Conservation (phyloP, 1,139 yeast genomes). For the Candida tetrigidarum region DNA sequence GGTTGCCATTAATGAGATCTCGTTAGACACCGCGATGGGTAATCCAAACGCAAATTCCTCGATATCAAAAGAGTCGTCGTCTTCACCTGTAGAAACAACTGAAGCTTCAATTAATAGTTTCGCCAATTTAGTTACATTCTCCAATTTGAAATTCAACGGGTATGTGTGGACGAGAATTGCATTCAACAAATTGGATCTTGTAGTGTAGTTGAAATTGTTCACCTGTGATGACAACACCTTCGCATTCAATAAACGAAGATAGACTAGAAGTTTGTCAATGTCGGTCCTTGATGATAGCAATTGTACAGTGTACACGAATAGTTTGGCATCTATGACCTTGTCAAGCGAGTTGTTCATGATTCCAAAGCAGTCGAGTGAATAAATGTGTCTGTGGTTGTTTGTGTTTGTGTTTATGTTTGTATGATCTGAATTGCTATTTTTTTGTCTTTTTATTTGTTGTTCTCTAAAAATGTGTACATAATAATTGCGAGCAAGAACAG, state of each 20-base stretch:
- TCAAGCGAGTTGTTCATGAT: constrained; percentile 6
- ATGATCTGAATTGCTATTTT: constrained; percentile 2
- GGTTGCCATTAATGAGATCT: constrained; percentile 16
- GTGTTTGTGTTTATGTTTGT: background rate
- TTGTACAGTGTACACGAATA: constrained; percentile 16
- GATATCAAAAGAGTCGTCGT: constrained; percentile 18
- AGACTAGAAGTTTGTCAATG: background rate
- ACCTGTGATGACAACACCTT: constrained; percentile 4
- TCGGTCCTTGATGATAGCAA: constrained; percentile 10
- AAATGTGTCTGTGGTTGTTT: no score
- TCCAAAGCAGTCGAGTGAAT: no score
- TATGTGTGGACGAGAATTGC: constrained; percentile 21
- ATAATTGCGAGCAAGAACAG: no score
- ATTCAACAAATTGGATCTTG: constrained; percentile 17
- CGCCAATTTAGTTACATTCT: constrained; percentile 14
- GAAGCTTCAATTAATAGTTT: constrained; percentile 13
- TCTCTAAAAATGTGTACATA: no score
- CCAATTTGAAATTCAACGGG: constrained; percentile 17
- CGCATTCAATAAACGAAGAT: constrained; percentile 2
- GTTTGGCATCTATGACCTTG: constrained; percentile 11
- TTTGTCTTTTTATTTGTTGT: background rate
- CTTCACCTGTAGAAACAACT: constrained; percentile 14
- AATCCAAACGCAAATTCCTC: constrained; percentile 26
- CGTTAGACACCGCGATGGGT: constrained; percentile 15
- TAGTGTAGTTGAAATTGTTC: constrained; percentile 12